phyloP scores from a whole-genome alignment of 768 basidiomycete genomes.

The Dentipellis fragilis region DNA sequence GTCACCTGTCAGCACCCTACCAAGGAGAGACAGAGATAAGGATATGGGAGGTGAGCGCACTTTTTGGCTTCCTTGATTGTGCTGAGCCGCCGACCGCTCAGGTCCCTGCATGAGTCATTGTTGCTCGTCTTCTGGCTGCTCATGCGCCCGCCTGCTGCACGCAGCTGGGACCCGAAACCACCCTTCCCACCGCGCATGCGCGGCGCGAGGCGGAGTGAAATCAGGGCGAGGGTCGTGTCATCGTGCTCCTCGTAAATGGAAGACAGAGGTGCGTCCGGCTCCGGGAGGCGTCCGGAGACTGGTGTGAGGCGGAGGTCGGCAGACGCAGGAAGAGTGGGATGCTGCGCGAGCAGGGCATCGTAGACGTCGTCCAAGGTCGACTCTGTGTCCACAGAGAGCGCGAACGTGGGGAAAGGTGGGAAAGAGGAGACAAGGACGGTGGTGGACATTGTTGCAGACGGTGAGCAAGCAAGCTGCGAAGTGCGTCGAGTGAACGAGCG shows the following conservation, averaged over 20 bases:
- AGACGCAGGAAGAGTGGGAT: conserved; percentile 35
- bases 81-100: conserved; percentile 81
- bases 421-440: conserved; percentile 52
- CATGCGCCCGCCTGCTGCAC: conserved; percentile 97
- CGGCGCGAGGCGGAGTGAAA: conserved; percentile 68
- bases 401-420: conserved; percentile 47
- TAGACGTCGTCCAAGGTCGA: conserved; percentile 32
- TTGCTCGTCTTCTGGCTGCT: conserved; percentile 91
- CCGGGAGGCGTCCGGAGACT: conserved; percentile 24
- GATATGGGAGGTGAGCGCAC: conserved; percentile 30
- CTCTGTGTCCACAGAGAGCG: conserved; percentile 33
- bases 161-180: conserved; percentile 92
- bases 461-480: background rate
- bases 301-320: conserved; percentile 32
- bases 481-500: background rate
- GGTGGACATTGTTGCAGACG: conserved; percentile 30
- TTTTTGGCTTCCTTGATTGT: conserved; percentile 96
- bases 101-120: conserved; percentile 89
- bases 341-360: conserved; percentile 33
- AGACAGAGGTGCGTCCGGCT: conserved; percentile 24
- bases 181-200: conserved; percentile 87
- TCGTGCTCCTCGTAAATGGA: conserved; percentile 19
- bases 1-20: background rate
- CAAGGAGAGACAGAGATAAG: background rate
- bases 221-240: conserved; percentile 24